Evolutionary conservation across 75 land plant genomes (phyloP).

Genomic region (Cupressus sempervirens): DNA sequence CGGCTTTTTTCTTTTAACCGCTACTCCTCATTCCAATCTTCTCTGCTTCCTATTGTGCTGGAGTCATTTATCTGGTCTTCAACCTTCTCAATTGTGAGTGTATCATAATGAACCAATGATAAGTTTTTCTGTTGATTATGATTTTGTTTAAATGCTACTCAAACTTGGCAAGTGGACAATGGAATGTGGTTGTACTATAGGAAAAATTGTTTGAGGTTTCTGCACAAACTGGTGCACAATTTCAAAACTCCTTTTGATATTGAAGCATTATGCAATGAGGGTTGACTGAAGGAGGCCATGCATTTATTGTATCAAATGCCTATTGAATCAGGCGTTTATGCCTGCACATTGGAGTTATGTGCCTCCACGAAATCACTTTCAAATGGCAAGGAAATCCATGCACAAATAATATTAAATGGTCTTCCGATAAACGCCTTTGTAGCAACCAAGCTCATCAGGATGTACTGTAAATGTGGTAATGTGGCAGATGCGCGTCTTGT

Average conservation of each 20-base stretch:
- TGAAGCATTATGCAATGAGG: neutral
- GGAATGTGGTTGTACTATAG: neutral
- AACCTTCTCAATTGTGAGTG: too few species aligned
- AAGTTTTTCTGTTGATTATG: neutral
- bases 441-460: conserved; percentile 28
- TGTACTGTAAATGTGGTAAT: conserved; percentile 22
- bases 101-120: too few species aligned
- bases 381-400: conserved; percentile 25
- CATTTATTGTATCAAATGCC: neutral
- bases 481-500: conserved; percentile 17
- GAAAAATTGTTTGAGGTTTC: neutral
- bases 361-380: neutral
- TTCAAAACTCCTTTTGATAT: neutral
- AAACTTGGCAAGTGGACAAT: neutral
- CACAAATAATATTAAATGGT: neutral
- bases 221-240: neutral
- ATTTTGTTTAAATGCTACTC: neutral
- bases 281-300: neutral
- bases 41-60: too few species aligned
- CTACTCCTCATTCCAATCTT: too few species aligned
- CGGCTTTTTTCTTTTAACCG: too few species aligned
- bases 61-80: too few species aligned
- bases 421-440: neutral
- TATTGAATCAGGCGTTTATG: neutral
- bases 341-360: neutral